Evolutionary conservation across 805 yeast species (phyloP).

Genomic region (Ogataea thermomethanolica): DNA sequence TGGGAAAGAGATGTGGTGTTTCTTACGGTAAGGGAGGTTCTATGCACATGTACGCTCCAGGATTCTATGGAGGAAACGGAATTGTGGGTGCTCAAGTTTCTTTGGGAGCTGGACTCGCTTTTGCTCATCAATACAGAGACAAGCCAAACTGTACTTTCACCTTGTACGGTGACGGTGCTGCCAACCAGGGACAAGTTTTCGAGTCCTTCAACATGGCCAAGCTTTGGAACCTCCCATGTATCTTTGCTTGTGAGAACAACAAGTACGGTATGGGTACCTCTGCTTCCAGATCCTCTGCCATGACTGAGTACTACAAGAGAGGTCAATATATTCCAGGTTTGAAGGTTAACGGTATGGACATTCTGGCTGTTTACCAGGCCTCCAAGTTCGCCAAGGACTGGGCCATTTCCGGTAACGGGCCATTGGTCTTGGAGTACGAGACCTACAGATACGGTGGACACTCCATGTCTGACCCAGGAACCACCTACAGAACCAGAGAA

Average conservation of each 20-base stretch:
- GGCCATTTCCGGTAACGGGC: constrained; percentile 92
- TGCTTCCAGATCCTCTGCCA: constrained; percentile 94
- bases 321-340: constrained; percentile 99
- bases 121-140: constrained; percentile 91
- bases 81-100: constrained; percentile 99
- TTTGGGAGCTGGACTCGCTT: constrained; percentile 96
- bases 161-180: constrained; percentile 98
- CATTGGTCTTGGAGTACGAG: constrained; percentile 93
- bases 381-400: constrained; percentile 96
- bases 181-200: constrained; percentile 98
- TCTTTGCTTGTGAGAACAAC: constrained; percentile 97
- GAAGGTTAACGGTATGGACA: constrained; percentile 98
- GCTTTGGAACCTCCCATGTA: constrained; percentile 92
- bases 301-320: constrained; percentile 96
- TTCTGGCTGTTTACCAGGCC: constrained; percentile 91
- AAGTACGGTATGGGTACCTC: constrained; percentile 99
- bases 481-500: constrained; percentile 99
- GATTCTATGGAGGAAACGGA: constrained; percentile 99
- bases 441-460: constrained; percentile 99
- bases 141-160: constrained; percentile 78
- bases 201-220: constrained; percentile 99
- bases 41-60: constrained; percentile 96
- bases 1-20: constrained; percentile 95
- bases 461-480: constrained; percentile 99
- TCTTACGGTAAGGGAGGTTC: constrained; percentile 99